Base-by-base conservation (phyloP, 495 filamentous ascomycete species). In the Daldinia vernicosa region DNA sequence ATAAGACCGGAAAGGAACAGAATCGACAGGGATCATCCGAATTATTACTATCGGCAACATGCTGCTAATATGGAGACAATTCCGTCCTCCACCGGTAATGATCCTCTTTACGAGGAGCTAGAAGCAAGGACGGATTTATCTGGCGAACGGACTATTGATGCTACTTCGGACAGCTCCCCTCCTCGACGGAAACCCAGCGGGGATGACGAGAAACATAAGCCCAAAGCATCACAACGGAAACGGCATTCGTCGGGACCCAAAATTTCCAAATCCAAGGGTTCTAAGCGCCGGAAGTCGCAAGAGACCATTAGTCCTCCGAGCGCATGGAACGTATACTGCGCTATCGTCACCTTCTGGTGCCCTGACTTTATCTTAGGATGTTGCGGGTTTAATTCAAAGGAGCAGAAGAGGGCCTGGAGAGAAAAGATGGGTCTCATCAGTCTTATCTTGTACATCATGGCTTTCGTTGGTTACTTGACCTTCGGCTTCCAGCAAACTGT, bases 361-460 rank as follows among this genome's bases (percentile, higher is more conserved):
- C 96, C 96, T 0, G 92, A 94, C 74, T 90, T 93, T 60, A 79
- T 97, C 15, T 81, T 99, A 40, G 85, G 82, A 58, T 97, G 94
- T 77, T 93, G 93, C 74, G 94, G 94, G 37, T 97, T 92, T 85
- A 88, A 91, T n/a, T 81, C 90, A 52, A 95, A 91, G 79, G 93
- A 89, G 17, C 93, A 98, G 77, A 92, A 94, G 67, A 87, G 93
- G 70, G 96, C 96, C 17, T 99, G 96, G 96, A 89, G 96, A 63
- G 96, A 99, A 79, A 99, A 99, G 86, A 97, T 99, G 85, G 96
- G 96, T 6, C 83, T 99, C 61, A 91, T 98, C 77, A 96, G 93
- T 82, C 87, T 98, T 74, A 98, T 99, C 75, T 72, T 97, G 19
- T 78, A 93, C 62, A 93, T 98, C 75, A 94, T 92, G 76, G 87